Base-by-base conservation (phyloP, 257 asterid genomes). In the Asclepias syriaca region DNA sequence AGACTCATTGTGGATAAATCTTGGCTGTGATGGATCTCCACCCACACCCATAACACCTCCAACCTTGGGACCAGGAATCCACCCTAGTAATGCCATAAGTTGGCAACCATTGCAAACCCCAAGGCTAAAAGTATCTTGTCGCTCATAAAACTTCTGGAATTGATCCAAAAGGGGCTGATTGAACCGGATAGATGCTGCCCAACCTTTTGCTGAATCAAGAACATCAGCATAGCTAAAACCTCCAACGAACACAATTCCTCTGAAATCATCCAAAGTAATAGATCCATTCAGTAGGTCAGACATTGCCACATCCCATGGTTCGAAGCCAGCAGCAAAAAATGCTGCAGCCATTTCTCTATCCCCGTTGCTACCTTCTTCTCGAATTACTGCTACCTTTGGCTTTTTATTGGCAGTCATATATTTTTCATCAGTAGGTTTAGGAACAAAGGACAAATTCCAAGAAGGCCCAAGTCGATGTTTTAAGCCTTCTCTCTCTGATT, bases 261-360 rank as follows among this genome's bases (percentile, higher is more conserved):
- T 85, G 72, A 91, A 89, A 63, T 81, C 81, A 45, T 72, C 57
- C 78, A 91, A 81, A 0, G 84, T 78, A 74, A 84, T 72, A 6
- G 72, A 69, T 43, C 96, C 93, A n/a, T 75, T 81, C n/a, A 91
- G 90, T 75, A 94, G 95, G 87, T 94, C 99, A 6, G 97, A 89
- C 97, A 94, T 91, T 16, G 97, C 51, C 65, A 94, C 71, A 78
- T 94, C 99, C 97, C 97, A 91, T 46, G 99, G 96, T 57, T 91
- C 97, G 76, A 94, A 94, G 67, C 99, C 97, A 46, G 97, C 88
- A 70, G 97, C 92, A 58, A 81, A 70, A 80, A 94, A 94, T 68
- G 97, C 97, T 64, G 92, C 97, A 72, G 97, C 77, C 99, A 94
- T 94, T 78, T 94, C 97, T 80, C 97, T 84, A 84, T 94, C 99